Conservation (phyloP, 306 rosid genomes). For the Lathyrus tuberosus region DNA sequence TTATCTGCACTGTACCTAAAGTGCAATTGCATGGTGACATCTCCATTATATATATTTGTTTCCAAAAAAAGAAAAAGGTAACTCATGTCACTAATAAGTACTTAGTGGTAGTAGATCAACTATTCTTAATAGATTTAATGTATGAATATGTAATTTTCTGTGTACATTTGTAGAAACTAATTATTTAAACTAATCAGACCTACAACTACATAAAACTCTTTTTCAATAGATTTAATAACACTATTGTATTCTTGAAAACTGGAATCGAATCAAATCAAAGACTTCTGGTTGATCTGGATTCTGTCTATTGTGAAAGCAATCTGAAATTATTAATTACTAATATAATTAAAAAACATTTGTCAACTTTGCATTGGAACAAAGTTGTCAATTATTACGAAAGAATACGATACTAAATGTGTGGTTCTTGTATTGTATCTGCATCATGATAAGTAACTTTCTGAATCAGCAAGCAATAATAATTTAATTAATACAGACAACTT, state of each 20-base stretch:
- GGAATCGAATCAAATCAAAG: no score
- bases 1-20: background rate
- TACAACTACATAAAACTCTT: no score
- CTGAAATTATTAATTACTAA: slow-evolving; percentile 15
- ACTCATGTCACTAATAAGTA: background rate
- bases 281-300: no score
- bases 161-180: no score
- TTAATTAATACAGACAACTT: slow-evolving; percentile 34
- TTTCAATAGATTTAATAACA: no score
- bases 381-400: slow-evolving; percentile 1
- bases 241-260: no score
- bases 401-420: slow-evolving; percentile 27
- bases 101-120: background rate
- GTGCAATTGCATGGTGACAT: background rate
- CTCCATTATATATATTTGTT: background rate
- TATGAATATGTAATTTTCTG: no score
- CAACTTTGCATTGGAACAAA: slow-evolving; percentile 28
- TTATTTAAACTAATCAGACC: no score
- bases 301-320: background rate
- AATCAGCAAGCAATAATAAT: slow-evolving; percentile 42
- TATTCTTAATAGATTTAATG: background rate
- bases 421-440: background rate
- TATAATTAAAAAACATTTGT: background rate
- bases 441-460: slow-evolving; percentile 35
- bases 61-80: background rate